Evolutionary conservation across 2,329 filamentous ascomycete genomes (phyloP).

Genomic region (Ophiosphaerella korrae): DNA sequence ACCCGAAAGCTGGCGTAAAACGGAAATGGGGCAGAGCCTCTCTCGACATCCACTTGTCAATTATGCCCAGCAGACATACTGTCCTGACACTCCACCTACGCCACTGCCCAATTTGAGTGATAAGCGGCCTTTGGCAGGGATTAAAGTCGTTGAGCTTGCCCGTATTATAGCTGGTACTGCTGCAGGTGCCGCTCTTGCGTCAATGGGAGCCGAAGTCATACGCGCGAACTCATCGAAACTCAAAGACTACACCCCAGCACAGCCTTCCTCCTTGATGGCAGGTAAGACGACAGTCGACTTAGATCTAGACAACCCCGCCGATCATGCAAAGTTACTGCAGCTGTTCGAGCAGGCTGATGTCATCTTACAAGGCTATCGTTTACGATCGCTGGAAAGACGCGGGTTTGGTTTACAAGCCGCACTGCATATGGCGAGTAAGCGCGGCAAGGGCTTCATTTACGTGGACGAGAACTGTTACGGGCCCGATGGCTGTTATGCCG

Average conservation of each 20-base stretch:
- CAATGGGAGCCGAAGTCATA: conserved; percentile 46
- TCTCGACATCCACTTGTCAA: conserved; percentile 53
- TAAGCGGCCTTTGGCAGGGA: conserved; percentile 48
- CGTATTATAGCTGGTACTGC: conserved; percentile 51
- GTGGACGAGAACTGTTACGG: conserved; percentile 60
- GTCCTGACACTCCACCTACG: no score
- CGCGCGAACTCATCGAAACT: conserved; percentile 40
- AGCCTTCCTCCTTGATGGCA: no score
- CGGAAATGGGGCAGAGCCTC: conserved; percentile 52
- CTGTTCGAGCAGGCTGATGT: conserved; percentile 57
- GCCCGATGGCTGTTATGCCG: conserved; percentile 52
- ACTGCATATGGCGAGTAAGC: conserved; percentile 46
- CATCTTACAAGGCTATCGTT: conserved; percentile 59
- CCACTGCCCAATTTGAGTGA: background rate
- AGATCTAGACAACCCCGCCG: conserved; percentile 26
- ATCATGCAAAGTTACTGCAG: conserved; percentile 38
- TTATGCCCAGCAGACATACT: conserved; percentile 30
- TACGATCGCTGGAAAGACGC: conserved; percentile 50
- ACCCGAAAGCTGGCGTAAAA: conserved; percentile 52
- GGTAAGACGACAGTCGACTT: conserved; percentile 53
- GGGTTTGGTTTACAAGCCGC: conserved; percentile 52
- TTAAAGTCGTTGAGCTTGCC: conserved; percentile 44
- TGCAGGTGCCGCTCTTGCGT: conserved; percentile 45
- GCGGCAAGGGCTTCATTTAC: conserved; percentile 54
- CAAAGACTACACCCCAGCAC: no score